Evolutionary conservation across 345 rosid genomes (phyloP).

Genomic region (Arabidopsis arenosa): DNA sequence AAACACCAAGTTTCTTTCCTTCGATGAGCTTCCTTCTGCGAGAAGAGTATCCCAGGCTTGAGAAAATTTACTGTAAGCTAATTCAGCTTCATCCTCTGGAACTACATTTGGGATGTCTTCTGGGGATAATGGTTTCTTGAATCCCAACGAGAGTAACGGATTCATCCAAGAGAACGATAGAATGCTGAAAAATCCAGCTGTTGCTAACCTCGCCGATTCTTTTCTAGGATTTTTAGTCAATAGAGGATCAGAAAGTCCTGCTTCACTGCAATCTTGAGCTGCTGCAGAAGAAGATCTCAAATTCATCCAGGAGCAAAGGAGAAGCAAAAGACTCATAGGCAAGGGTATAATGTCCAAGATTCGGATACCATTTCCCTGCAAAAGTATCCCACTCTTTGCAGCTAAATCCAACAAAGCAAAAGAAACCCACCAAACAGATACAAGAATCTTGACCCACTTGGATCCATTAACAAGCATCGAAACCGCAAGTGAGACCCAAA

Average conservation of each 20-base stretch:
- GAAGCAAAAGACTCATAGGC: constrained; percentile 58
- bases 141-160: constrained; percentile 64
- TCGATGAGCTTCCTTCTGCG: constrained; percentile 37
- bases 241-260: constrained; percentile 55
- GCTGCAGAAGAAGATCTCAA: constrained; percentile 33
- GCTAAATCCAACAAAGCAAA: constrained; percentile 57
- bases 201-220: constrained; percentile 44
- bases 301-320: constrained; percentile 60
- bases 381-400: constrained; percentile 48
- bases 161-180: constrained; percentile 72
- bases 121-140: constrained; percentile 54
- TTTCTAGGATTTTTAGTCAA: constrained; percentile 43
- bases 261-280: constrained; percentile 28
- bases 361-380: constrained; percentile 43
- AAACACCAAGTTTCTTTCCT: constrained; percentile 54
- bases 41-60: constrained; percentile 54
- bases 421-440: constrained; percentile 71
- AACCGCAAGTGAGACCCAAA: constrained; percentile 65
- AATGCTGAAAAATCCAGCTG: constrained; percentile 56
- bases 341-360: constrained; percentile 52
- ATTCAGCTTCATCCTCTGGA: constrained; percentile 60
- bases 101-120: constrained; percentile 70
- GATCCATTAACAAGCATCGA: constrained; percentile 63
- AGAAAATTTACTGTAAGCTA: constrained; percentile 61
- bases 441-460: constrained; percentile 51